phyloP scores from a whole-genome alignment of 2,329 filamentous ascomycete species.

The Neonectria hederae region DNA sequence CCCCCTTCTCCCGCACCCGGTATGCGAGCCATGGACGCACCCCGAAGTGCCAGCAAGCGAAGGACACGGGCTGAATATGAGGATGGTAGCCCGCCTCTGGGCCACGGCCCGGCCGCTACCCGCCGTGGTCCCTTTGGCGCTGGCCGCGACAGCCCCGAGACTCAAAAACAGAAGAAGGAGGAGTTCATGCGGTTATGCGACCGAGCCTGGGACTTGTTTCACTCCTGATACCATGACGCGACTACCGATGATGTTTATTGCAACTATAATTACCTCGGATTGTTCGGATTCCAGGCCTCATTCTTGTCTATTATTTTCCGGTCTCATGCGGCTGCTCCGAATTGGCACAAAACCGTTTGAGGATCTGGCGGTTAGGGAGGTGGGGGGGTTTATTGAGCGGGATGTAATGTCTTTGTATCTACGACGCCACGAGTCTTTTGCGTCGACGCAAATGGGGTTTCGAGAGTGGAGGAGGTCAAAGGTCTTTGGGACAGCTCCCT shows the following conservation, averaged over 20 bases:
- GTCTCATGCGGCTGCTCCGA: constrained; percentile 31
- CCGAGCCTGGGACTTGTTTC: constrained; percentile 95
- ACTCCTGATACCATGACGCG: constrained; percentile 69
- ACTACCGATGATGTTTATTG: constrained; percentile 36
- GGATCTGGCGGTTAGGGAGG: constrained; percentile 27
- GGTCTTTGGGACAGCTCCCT: neutral
- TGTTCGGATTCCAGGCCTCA: constrained; percentile 24
- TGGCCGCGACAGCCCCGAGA: constrained; percentile 84
- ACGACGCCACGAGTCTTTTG: constrained; percentile 41
- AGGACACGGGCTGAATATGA: constrained; percentile 92
- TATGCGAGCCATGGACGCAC: constrained; percentile 56
- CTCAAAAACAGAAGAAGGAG: constrained; percentile 85
- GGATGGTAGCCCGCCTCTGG: constrained; percentile 88
- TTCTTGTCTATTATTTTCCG: constrained; percentile 40
- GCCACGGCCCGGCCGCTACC: constrained; percentile 71
- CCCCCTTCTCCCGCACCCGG: constrained; percentile 81
- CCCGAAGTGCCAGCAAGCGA: constrained; percentile 72
- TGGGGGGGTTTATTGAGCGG: constrained; percentile 30
- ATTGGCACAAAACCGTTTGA: constrained; percentile 37
- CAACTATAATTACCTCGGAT: constrained; percentile 24
- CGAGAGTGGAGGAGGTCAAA: neutral
- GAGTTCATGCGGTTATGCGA: constrained; percentile 89
- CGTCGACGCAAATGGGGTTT: constrained; percentile 32
- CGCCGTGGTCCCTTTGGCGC: constrained; percentile 80
- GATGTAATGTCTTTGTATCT: constrained; percentile 42